phyloP scores from a whole-genome alignment of 805 yeast genomes.

The Millerago galiae region DNA sequence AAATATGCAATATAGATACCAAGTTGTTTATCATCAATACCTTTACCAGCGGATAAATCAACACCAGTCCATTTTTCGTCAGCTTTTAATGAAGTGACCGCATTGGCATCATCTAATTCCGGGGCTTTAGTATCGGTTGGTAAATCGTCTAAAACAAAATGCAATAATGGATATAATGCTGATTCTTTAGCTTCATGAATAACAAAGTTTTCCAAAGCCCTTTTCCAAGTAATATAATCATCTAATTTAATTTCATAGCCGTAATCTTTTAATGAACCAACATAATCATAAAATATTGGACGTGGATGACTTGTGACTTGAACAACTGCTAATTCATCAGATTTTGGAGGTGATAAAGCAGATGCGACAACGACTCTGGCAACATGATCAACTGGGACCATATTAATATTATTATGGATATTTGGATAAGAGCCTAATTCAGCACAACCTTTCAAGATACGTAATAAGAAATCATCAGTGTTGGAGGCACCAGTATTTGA shows the following conservation, averaged over 20 bases:
- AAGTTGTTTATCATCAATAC: constrained; percentile 61
- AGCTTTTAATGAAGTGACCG: constrained; percentile 56
- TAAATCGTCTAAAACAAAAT: constrained; percentile 87
- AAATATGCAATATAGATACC: constrained; percentile 78
- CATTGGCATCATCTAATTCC: constrained; percentile 83
- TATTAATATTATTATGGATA: constrained; percentile 81
- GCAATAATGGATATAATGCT: constrained; percentile 89
- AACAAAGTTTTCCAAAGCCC: constrained; percentile 68
- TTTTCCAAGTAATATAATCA: constrained; percentile 77
- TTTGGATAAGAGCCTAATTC: constrained; percentile 85
- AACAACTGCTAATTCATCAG: constrained; percentile 57
- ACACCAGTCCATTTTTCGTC: constrained; percentile 61
- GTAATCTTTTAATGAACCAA: constrained; percentile 55
- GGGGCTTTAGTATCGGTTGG: constrained; percentile 94
- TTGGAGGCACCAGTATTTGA: constrained; percentile 81
- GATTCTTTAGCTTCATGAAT: constrained; percentile 68
- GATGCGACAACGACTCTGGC: constrained; percentile 85
- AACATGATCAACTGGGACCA: constrained; percentile 98
- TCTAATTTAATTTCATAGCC: constrained; percentile 64
- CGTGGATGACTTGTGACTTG: constrained; percentile 99
- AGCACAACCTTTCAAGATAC: constrained; percentile 92
- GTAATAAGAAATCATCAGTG: constrained; percentile 91
- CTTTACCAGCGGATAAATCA: constrained; percentile 65
- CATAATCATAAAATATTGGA: constrained; percentile 67
- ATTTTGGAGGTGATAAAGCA: constrained; percentile 66